Evolutionary conservation across 306 rosid genomes (phyloP).

Genomic region (Prunus mume): DNA sequence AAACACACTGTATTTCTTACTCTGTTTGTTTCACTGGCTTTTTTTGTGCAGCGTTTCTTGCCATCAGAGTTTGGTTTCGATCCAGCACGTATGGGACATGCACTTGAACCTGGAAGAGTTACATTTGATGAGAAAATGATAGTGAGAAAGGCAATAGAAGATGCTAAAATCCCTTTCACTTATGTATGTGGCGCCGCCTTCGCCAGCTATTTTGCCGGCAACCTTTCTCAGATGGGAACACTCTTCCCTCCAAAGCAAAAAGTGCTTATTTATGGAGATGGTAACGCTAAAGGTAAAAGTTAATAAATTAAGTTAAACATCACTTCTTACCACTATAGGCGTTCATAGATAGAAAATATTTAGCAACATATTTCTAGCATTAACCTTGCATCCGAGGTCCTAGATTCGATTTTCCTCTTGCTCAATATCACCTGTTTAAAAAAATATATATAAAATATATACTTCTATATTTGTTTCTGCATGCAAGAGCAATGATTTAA

Average conservation of each 20-base stretch:
- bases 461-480: too few relatives aligned
- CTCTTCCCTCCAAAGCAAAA: slow-evolving; percentile 65
- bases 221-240: slow-evolving; percentile 67
- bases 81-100: slow-evolving; percentile 72
- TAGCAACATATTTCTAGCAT: too few relatives aligned
- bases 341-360: too few relatives aligned
- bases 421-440: too few relatives aligned
- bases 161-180: slow-evolving; percentile 73
- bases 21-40: background rate
- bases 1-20: background rate
- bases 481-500: too few relatives aligned
- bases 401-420: too few relatives aligned
- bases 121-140: slow-evolving; percentile 81
- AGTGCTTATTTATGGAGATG: slow-evolving; percentile 66
- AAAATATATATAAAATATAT: too few relatives aligned
- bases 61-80: slow-evolving; percentile 93
- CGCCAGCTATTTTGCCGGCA: slow-evolving; percentile 71
- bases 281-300: slow-evolving; percentile 61
- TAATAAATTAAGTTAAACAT: too few relatives aligned
- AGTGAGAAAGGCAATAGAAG: slow-evolving; percentile 69
- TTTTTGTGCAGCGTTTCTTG: slow-evolving; percentile 55
- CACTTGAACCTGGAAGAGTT: slow-evolving; percentile 82
- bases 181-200: slow-evolving; percentile 74
- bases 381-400: too few relatives aligned
- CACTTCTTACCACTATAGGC: too few relatives aligned